Evolutionary conservation across 2,329 filamentous ascomycete genomes (phyloP).

Genomic region (Apiospora pterosperma): DNA sequence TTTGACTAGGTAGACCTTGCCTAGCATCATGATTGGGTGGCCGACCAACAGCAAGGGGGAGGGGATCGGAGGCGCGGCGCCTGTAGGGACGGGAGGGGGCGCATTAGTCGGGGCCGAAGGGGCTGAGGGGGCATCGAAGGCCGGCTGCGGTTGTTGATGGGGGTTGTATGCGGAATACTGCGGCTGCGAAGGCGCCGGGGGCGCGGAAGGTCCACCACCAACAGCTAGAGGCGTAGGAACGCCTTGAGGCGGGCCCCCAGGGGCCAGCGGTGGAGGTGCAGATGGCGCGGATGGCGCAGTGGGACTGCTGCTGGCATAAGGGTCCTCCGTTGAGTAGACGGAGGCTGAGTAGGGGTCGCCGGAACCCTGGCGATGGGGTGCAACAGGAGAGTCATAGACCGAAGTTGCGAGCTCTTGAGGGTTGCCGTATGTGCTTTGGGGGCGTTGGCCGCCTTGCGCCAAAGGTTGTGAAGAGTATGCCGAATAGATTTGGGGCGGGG

Average conservation of each 20-base stretch:
- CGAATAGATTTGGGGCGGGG: conserved; percentile 46
- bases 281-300: conserved; percentile 24
- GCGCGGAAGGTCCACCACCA: conserved; percentile 16
- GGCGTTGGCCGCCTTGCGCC: conserved; percentile 46
- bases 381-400: conserved; percentile 71
- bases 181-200: conserved; percentile 25
- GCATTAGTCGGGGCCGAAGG: conserved; percentile 15
- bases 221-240: conserved; percentile 22
- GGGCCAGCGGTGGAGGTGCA: conserved; percentile 26
- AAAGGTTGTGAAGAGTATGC: conserved; percentile 32
- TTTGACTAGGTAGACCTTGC: conserved; percentile 48
- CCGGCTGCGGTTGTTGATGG: conserved; percentile 20
- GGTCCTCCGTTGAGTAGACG: conserved; percentile 47
- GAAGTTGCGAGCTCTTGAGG: conserved; percentile 78
- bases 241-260: conserved; percentile 18
- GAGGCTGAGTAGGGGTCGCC: conserved; percentile 43
- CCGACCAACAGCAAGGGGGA: conserved; percentile 22
- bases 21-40: conserved; percentile 42
- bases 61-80: conserved; percentile 40
- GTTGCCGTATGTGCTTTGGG: conserved; percentile 66
- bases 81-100: conserved; percentile 31
- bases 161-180: conserved; percentile 35
- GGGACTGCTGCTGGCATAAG: conserved; percentile 24
- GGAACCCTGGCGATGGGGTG: conserved; percentile 41
- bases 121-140: conserved; percentile 23